Base-by-base conservation (phyloP, 2,329 filamentous ascomycete species). In the Chaetomium sp. region DNA sequence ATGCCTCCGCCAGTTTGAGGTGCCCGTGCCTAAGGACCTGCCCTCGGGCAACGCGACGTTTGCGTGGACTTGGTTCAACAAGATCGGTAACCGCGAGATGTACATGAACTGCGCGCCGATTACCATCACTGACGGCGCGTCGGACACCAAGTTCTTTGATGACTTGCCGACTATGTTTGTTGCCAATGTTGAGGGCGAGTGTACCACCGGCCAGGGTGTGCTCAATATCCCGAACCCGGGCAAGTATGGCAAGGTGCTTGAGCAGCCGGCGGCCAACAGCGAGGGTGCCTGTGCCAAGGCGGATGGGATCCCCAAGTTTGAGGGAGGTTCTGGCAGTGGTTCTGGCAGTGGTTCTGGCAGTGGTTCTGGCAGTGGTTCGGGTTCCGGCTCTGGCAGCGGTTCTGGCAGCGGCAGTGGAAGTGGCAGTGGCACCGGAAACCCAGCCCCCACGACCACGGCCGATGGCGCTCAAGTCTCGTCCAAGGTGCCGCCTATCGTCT, bases 51-150 rank as follows among this genome's bases (percentile, higher is more conserved):
- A 58, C 73, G 81, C 79, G 35, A 69, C 85, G 0, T 72, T 86
- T 9, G 77, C 78, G 1, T 86, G 84, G 82, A 81, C 78, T 5
- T 81, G 79, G 79, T 80, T 82, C 68, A 83, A 82, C 69, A 75
- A 77, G 60, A 67, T 82, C 12, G 82, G 82, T 5, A 82, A 84
- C 61, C 74, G 82, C 14, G 83, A 86, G 65, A 81, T 84, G 74
- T 87, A 87, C 72, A 85, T 85, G 80, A 84, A 84, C 67, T 87
- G 84, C 61, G 82, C 82, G 0, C 76, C 77, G 10, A 76, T 86
- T 14, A 73, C 74, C 14, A 78, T 86, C 54, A 66, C 65, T 12
- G 64, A 65, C 19, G 36, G 56, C 0, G 54, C 0, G 4, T 59
- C 55, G 12, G 56, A 59, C 14, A 12, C 38, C n/a, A 27, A 35